Conservation (phyloP, 768 basidiomycete species). For the Clitopilus hobsonii region DNA sequence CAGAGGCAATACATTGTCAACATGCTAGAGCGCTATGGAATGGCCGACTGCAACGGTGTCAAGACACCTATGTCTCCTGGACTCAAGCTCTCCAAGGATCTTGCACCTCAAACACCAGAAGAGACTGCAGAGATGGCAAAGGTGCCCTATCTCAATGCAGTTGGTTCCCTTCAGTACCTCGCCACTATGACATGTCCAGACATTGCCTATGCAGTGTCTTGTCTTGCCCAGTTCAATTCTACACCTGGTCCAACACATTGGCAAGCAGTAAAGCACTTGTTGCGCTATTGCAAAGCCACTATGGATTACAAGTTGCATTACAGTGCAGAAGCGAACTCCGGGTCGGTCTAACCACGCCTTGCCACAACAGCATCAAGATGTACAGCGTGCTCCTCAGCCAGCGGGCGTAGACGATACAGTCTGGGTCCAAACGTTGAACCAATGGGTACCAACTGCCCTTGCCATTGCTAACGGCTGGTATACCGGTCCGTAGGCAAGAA, state of each 20-base stretch:
- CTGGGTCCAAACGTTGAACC: no score
- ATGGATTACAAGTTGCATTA: conserved; percentile 17
- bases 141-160: conserved; percentile 1
- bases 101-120: conserved; percentile 1
- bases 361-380: no score
- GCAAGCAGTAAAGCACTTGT: conserved; percentile 30
- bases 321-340: no score
- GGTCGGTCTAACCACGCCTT: no score
- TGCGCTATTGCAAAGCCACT: conserved; percentile 31
- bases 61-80: conserved; percentile 6
- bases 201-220: conserved; percentile 6
- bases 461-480: no score
- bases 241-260: conserved; percentile 21
- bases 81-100: not conserved
- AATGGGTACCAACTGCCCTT: no score
- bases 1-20: conserved; percentile 18
- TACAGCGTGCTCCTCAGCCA: no score
- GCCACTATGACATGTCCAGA: conserved; percentile 5
- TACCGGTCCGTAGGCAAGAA: no score
- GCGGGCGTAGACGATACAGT: no score
- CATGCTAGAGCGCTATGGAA: conserved; percentile 8
- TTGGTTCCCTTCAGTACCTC: conserved; percentile 7
- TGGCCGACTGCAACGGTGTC: conserved; percentile 9
- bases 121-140: conserved; percentile 5
- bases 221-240: conserved; percentile 4